Evolutionary conservation across 352 stramenopile species (phyloP).

Genomic region (Globisporangium carolinianum): DNA sequence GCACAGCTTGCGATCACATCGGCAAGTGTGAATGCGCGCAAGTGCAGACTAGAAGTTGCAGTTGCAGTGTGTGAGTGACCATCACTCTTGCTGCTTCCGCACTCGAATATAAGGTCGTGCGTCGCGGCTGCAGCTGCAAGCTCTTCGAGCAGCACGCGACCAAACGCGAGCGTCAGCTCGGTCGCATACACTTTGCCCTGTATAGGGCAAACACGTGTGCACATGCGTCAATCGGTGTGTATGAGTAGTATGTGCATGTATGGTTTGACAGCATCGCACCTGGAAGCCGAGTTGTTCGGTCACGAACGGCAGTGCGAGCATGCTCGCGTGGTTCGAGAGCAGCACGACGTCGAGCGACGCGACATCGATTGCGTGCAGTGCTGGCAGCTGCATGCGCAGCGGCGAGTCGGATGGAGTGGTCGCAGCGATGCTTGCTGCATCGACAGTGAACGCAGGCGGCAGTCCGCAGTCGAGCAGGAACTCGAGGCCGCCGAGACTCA

Average conservation of each 20-base stretch:
- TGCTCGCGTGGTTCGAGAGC: slow-evolving; percentile 62
- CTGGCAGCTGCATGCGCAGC: slow-evolving; percentile 28
- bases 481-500: slow-evolving; percentile 72
- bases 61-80: too few relatives aligned
- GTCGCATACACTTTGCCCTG: slow-evolving; percentile 66
- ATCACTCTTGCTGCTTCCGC: background rate
- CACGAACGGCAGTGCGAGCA: slow-evolving; percentile 72
- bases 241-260: background rate
- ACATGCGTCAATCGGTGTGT: background rate
- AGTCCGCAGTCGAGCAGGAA: slow-evolving; percentile 77
- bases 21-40: slow-evolving; percentile 23
- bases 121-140: slow-evolving; percentile 19
- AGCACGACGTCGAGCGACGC: slow-evolving; percentile 63
- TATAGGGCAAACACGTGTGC: background rate
- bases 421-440: background rate
- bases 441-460: slow-evolving; percentile 6
- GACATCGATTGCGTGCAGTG: slow-evolving; percentile 43
- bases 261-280: slow-evolving; percentile 8
- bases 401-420: background rate
- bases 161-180: slow-evolving; percentile 59
- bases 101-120: slow-evolving; percentile 14
- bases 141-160: slow-evolving; percentile 65
- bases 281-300: slow-evolving; percentile 69
- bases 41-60: background rate
- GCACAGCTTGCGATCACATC: slow-evolving; percentile 40